phyloP scores from a whole-genome alignment of 2,329 filamentous ascomycete species.

The Diplocarpon rosae region DNA sequence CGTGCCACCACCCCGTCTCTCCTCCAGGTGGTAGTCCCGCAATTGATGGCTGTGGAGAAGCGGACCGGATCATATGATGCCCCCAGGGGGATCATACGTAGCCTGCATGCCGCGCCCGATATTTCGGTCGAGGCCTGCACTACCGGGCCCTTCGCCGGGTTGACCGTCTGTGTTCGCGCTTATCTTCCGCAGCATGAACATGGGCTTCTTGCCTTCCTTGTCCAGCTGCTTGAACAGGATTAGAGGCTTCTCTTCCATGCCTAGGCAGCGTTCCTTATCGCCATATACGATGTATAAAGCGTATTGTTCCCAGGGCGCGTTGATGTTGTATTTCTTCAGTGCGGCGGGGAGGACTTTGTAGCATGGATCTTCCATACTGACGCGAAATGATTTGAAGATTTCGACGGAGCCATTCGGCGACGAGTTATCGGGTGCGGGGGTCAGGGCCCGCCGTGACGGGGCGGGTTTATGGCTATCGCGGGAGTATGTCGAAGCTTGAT shows the following conservation, averaged over 20 bases:
- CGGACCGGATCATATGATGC: slow-evolving; percentile 22
- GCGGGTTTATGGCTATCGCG: slow-evolving; percentile 26
- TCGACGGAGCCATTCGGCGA: slow-evolving; percentile 57
- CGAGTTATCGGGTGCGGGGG: slow-evolving; percentile 50
- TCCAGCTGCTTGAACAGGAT: slow-evolving; percentile 96
- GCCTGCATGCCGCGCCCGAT: slow-evolving; percentile 12
- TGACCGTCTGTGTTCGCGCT: slow-evolving; percentile 29
- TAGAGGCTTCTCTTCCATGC: slow-evolving; percentile 83
- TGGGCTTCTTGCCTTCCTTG: slow-evolving; percentile 93
- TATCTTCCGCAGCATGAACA: slow-evolving; percentile 80
- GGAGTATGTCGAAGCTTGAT: slow-evolving; percentile 22
- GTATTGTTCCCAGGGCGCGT: slow-evolving; percentile 94
- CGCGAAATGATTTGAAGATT: slow-evolving; percentile 97
- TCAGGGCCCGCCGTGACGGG: slow-evolving; percentile 46
- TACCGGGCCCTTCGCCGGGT: slow-evolving; percentile 32
- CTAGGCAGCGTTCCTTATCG: slow-evolving; percentile 91
- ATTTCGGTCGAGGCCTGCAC: slow-evolving; percentile 22
- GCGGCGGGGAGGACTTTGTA: slow-evolving; percentile 94
- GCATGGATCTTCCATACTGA: slow-evolving; percentile 96
- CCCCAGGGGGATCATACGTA: slow-evolving; percentile 25
- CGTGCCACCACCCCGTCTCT: slow-evolving; percentile 1
- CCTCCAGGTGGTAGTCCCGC: neutral
- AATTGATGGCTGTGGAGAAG: neutral
- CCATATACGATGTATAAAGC: slow-evolving; percentile 97
- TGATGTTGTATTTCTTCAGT: slow-evolving; percentile 96